Base-by-base conservation (phyloP, 208 protist species). In the Trypanosoma mega region DNA sequence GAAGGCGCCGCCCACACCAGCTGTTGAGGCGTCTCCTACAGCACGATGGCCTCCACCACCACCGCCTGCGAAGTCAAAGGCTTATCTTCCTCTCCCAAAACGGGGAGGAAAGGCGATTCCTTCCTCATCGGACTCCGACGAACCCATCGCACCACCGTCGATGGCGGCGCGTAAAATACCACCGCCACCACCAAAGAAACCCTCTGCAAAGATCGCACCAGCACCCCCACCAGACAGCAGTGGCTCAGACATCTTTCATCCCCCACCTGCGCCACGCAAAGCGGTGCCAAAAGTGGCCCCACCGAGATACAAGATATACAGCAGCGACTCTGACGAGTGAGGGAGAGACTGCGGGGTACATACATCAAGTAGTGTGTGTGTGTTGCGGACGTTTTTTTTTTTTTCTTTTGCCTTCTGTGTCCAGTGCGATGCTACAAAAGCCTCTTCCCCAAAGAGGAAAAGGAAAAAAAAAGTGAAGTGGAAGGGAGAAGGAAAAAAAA, bases 21-120 rank as follows among this genome's bases (percentile, higher is more conserved):
- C 11, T 41, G 27, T 39, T 31, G 34, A 39, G 36, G 26, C 16
- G 24, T n/a, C 30, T 55, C 12, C 48, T 6, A 30, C n/a, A 31
- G 8, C 53, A 14, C 21, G 18, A 41, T 11, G 18, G 43, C 20
- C 47, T 34, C 20, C 26, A 2, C 33, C 37, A 9, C 45, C 51
- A 18, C 44, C 36, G 6, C n/a, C 45, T 4, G 14, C 37, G 5
- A n/a, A 24, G 14, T 14, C 26, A 12, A 62, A 45, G 26, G 23
- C n/a, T 11, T n/a, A 43, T 3, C 23, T 60, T 29, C 21, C 26
- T 37, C 46, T 58, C 7, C 72, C 72, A 7, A 56, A 30, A 33
- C 75, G 69, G 6, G 68, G 68, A 6, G 68, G 52, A 2, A 82
- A 77, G 53, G 49, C 75, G 33, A 43, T 82, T 24, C 72, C 79